A percentile compares a stretch with the other conserved stretches of the same genome.
phyloP scores from a whole-genome alignment of 202 grass and related monocot genomes.

The Sporobolus alterniflorus region DNA sequence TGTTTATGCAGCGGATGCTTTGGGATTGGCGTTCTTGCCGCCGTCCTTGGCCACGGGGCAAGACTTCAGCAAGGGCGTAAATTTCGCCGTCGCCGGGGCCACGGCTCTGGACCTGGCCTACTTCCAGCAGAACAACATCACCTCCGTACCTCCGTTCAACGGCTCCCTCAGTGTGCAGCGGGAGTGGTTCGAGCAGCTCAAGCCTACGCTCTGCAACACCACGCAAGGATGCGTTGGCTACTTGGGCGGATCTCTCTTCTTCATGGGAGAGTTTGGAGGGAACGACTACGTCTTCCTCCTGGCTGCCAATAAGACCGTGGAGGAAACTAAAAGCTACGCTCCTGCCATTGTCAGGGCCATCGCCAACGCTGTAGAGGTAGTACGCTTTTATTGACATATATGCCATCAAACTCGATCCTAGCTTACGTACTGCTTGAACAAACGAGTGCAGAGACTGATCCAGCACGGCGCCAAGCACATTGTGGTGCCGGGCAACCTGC shows the following conservation, averaged over 20 bases:
- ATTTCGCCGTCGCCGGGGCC: slow-evolving; percentile 45
- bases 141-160: slow-evolving; percentile 3
- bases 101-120: slow-evolving; percentile 44
- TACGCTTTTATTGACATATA: background rate
- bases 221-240: slow-evolving; percentile 6
- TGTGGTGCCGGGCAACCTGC: slow-evolving; percentile 36
- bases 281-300: slow-evolving; percentile 52
- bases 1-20: slow-evolving; percentile 16
- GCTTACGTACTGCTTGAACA: too few species aligned
- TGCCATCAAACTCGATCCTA: too few species aligned
- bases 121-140: slow-evolving; percentile 26
- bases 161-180: slow-evolving; percentile 43
- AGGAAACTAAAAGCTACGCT: background rate
- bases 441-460: slow-evolving; percentile 25
- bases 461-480: slow-evolving; percentile 20
- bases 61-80: slow-evolving; percentile 46
- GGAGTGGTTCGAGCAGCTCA: slow-evolving; percentile 54
- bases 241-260: slow-evolving; percentile 37
- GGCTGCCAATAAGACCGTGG: slow-evolving; percentile 20
- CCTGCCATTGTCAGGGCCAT: slow-evolving; percentile 17
- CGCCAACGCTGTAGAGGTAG: slow-evolving; percentile 16
- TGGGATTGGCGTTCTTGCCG: slow-evolving; percentile 50
- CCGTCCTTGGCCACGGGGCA: slow-evolving; percentile 31
- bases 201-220: slow-evolving; percentile 45
- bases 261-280: slow-evolving; percentile 57